These are phyloP conservation scores for Lichina pygmaea DNA, from an alignment of 495 filamentous ascomycete species.

Conservation along the genomic window DNA sequence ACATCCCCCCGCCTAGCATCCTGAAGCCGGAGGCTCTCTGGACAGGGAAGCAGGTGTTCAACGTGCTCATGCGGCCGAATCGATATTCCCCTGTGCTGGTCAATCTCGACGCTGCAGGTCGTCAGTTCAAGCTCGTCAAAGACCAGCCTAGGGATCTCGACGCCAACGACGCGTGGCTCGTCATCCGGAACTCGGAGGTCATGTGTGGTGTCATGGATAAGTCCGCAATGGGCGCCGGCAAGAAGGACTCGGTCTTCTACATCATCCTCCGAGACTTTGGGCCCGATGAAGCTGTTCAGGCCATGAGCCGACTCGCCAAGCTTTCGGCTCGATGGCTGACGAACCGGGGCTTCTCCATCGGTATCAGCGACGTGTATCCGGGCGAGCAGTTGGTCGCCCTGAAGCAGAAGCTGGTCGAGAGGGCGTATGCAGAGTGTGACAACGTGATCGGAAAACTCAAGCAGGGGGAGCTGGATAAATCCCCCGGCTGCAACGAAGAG, in stretches of 20 bases:
- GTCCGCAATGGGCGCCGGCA: slow-evolving; percentile 76
- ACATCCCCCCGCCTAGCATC: slow-evolving; percentile 65
- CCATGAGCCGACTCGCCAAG: slow-evolving; percentile 86
- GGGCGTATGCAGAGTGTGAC: slow-evolving; percentile 60
- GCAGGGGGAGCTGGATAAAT: slow-evolving; percentile 48
- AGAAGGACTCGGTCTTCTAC: slow-evolving; percentile 95
- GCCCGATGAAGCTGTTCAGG: slow-evolving; percentile 59
- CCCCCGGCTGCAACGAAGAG: slow-evolving; percentile 69
- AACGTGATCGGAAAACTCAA: slow-evolving; percentile 63
- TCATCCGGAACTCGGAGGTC: slow-evolving; percentile 85
- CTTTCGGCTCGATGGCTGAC: slow-evolving; percentile 70
- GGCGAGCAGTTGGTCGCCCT: slow-evolving; percentile 32
- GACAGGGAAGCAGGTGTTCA: slow-evolving; percentile 97
- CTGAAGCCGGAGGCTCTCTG: slow-evolving; percentile 69
- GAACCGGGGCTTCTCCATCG: slow-evolving; percentile 85
- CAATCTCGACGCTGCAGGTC: slow-evolving; percentile 81
- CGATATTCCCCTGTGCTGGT: slow-evolving; percentile 51
- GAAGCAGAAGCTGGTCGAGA: slow-evolving; percentile 50
- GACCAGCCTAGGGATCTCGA: slow-evolving; percentile 44
- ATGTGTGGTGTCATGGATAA: slow-evolving; percentile 99
- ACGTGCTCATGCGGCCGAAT: slow-evolving; percentile 81
- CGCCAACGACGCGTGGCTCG: slow-evolving; percentile 62
- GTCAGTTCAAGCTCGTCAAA: slow-evolving; percentile 36
- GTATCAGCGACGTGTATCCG: slow-evolving; percentile 80
- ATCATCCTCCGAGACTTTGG: slow-evolving; percentile 87